phyloP scores from a whole-genome alignment of 2,329 filamentous ascomycete species.

The Alternaria longipes region DNA sequence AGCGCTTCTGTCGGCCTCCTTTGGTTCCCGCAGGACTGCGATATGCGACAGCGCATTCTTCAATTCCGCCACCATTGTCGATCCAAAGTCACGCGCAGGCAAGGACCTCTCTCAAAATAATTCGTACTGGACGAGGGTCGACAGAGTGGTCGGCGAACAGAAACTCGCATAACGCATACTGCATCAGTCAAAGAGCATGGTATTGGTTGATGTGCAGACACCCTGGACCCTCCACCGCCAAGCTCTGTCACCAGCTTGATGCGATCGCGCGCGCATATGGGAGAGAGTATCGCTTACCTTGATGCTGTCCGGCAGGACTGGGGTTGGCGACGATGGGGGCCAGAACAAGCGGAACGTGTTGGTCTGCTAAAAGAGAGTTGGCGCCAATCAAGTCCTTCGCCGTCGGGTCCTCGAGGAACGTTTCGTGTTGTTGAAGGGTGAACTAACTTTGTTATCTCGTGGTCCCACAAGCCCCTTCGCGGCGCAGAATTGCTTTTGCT shows the following conservation, averaged over 20 bases:
- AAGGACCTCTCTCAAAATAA: slow-evolving; percentile 14
- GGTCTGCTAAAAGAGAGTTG: slow-evolving; percentile 1
- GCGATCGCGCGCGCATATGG: slow-evolving; percentile 16
- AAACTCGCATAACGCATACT: slow-evolving; percentile 6
- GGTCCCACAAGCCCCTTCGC: slow-evolving; percentile 5
- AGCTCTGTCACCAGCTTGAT: slow-evolving; percentile 11
- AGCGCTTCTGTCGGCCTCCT: not conserved
- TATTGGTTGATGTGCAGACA: slow-evolving; percentile 6
- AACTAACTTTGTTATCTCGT: slow-evolving; percentile 6
- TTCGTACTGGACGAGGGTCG: slow-evolving; percentile 9
- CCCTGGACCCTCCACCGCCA: slow-evolving; percentile 8
- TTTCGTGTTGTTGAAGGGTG: slow-evolving; percentile 1
- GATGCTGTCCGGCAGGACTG: slow-evolving; percentile 19
- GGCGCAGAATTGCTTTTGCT: slow-evolving; percentile 16
- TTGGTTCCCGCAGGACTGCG: slow-evolving; percentile 5
- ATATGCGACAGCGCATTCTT: slow-evolving; percentile 9
- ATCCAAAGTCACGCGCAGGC: slow-evolving; percentile 12
- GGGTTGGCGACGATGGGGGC: slow-evolving; percentile 33
- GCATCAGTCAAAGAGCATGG: slow-evolving; percentile 3
- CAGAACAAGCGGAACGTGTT: slow-evolving; percentile 21
- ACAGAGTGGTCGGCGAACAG: slow-evolving; percentile 18
- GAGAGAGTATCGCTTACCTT: slow-evolving; percentile 5
- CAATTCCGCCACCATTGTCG: slow-evolving; percentile 17
- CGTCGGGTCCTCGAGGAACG: slow-evolving; percentile 7
- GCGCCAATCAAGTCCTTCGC: slow-evolving; percentile 5